Conservation (phyloP, 2,329 filamentous ascomycete genomes). For the Monilinia aucupariae region DNA sequence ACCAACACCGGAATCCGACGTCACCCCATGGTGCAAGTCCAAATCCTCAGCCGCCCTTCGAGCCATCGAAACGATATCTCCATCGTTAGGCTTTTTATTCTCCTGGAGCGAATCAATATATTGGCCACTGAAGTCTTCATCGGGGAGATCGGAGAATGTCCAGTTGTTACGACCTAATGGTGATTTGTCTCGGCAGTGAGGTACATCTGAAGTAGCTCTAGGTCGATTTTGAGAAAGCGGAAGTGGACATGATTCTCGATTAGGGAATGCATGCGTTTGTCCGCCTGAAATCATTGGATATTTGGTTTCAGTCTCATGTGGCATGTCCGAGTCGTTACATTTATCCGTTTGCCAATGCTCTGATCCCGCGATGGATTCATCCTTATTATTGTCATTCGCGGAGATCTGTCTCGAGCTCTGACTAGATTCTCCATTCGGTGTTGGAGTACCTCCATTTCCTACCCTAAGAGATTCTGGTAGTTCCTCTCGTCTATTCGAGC, state of each 20-base stretch:
- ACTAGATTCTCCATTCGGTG: slow-evolving; percentile 1
- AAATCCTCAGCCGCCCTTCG: slow-evolving; percentile 7
- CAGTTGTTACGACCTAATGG: slow-evolving; percentile 57
- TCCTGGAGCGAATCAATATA: neutral
- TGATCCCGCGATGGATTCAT: neutral
- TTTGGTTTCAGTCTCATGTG: neutral
- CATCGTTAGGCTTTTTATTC: slow-evolving; percentile 2
- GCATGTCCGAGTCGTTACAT: neutral
- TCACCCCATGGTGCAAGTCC: slow-evolving; percentile 5
- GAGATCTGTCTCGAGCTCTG: neutral
- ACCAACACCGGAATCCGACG: neutral
- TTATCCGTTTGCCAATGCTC: neutral
- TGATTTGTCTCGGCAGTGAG: slow-evolving; percentile 43
- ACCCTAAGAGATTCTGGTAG: slow-evolving; percentile 8
- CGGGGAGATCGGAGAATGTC: slow-evolving; percentile 46
- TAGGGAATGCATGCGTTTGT: neutral
- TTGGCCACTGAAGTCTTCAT: slow-evolving; percentile 13
- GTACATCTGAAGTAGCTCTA: slow-evolving; percentile 54
- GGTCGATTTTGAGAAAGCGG: slow-evolving; percentile 36
- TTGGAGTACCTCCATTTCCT: neutral
- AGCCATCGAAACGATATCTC: neutral
- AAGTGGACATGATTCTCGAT: slow-evolving; percentile 1
- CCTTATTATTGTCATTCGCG: neutral
- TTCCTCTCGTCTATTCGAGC: slow-evolving; percentile 30
- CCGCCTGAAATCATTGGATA: slow-evolving; percentile 7